Percentiles rank a stretch among this genome's conserved stretches.
Conservation (phyloP, 1,139 yeast species). For the Pichia sp. region DNA sequence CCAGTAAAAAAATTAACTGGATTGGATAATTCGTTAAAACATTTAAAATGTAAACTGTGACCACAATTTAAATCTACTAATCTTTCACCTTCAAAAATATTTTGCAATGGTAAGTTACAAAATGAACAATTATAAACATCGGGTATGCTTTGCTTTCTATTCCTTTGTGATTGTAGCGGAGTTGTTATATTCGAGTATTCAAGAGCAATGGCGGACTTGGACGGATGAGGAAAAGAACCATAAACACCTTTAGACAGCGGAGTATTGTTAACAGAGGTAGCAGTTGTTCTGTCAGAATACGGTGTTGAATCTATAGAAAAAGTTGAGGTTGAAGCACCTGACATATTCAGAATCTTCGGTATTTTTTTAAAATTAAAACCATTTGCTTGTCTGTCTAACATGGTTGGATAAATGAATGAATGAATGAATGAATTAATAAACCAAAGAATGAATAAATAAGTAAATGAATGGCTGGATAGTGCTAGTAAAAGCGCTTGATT, state of each 20-base stretch:
- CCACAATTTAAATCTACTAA: slow-evolving; percentile 18
- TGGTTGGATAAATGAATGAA: not conserved
- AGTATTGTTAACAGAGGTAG: slow-evolving; percentile 1
- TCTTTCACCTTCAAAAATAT: slow-evolving; percentile 18
- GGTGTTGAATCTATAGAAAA: slow-evolving; percentile 8
- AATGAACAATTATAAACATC: slow-evolving; percentile 12
- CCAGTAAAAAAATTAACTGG: not conserved
- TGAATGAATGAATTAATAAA: not conserved
- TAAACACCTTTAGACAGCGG: not conserved
- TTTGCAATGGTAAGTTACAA: slow-evolving; percentile 16
- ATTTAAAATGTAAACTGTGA: slow-evolving; percentile 18
- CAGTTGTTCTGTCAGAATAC: slow-evolving; percentile 1
- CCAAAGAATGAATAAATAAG: no score
- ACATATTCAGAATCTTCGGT: slow-evolving; percentile 8
- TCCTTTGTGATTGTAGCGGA: not conserved
- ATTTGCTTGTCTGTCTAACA: not conserved
- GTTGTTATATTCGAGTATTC: not conserved
- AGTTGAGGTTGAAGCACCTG: slow-evolving; percentile 7
- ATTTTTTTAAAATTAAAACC: slow-evolving; percentile 5
- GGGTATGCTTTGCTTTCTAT: not conserved
- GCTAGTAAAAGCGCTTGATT: not conserved
- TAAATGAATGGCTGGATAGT: not conserved
- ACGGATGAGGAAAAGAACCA: not conserved
- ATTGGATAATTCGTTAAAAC: slow-evolving; percentile 10
- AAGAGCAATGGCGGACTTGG: not conserved